Evolutionary conservation across 2,329 filamentous ascomycete genomes (phyloP).

Genomic region (Ceratocystis alfenasii): DNA sequence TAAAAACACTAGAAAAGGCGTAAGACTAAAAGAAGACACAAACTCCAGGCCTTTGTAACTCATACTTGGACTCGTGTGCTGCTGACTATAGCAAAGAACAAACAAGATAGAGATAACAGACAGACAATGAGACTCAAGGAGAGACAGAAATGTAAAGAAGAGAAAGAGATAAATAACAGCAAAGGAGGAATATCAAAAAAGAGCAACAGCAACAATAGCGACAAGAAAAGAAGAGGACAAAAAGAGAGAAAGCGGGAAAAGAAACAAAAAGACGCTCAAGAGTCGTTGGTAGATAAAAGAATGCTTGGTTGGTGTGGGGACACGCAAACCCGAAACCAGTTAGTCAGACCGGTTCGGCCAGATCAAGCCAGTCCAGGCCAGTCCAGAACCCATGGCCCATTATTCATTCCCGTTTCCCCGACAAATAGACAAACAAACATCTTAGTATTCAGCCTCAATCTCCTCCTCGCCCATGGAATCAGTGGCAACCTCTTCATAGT

Average conservation of each 20-base stretch:
- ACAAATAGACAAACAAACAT: conserved; percentile 16
- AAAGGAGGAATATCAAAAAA: neutral
- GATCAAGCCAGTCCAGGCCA: neutral
- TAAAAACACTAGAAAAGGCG: neutral
- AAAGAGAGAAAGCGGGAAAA: conserved; percentile 5
- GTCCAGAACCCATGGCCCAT: neutral
- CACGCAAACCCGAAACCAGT: neutral
- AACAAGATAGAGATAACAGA: neutral
- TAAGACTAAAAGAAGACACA: conserved; percentile 14
- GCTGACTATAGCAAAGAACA: conserved; percentile 1
- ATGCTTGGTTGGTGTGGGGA: conserved; percentile 1
- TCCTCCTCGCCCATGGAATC: conserved; percentile 86
- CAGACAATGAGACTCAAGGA: conserved; percentile 3
- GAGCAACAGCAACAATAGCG: neutral
- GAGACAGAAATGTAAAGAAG: neutral
- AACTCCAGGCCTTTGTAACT: conserved; percentile 21
- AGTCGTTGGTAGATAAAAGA: conserved; percentile 1
- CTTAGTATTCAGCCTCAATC: conserved; percentile 82
- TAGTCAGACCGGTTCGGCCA: neutral
- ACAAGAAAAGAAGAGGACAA: neutral
- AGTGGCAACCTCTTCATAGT: conserved; percentile 97
- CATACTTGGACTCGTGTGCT: neutral
- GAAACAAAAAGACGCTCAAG: neutral
- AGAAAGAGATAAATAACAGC: neutral
- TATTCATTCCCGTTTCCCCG: conserved; percentile 10